Evolutionary conservation across 2,329 filamentous ascomycete species (phyloP).

Genomic region (Cordyceps militaris): DNA sequence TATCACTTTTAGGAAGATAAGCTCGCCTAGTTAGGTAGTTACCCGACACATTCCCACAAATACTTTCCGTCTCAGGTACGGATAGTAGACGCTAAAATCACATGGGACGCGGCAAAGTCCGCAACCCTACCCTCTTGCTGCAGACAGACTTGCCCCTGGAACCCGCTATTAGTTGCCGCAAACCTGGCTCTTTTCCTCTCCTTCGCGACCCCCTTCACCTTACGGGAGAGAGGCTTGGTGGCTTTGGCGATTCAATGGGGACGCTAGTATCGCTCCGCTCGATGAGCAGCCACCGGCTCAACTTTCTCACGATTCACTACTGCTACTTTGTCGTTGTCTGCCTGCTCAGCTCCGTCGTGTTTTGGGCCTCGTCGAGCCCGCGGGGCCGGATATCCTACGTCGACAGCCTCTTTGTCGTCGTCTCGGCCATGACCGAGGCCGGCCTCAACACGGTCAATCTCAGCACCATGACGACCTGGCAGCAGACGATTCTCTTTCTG

Average conservation of each 20-base stretch:
- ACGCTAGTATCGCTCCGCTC: not conserved
- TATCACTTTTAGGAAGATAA: too few relatives aligned
- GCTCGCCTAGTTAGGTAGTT: too few relatives aligned
- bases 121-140: too few relatives aligned
- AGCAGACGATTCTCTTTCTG: conserved; percentile 58
- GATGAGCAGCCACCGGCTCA: conserved; percentile 30
- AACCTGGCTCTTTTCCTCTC: not conserved
- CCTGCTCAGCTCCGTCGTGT: conserved; percentile 50
- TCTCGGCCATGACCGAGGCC: conserved; percentile 60
- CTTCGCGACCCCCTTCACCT: not conserved
- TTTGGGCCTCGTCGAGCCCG: conserved; percentile 51
- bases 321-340: conserved; percentile 54
- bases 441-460: conserved; percentile 63
- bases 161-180: too few relatives aligned
- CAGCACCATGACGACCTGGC: conserved; percentile 57
- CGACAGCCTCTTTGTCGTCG: conserved; percentile 59
- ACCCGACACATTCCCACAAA: not conserved
- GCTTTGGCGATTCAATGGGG: not conserved
- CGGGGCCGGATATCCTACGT: conserved; percentile 47
- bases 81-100: too few relatives aligned
- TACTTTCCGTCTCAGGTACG: too few relatives aligned
- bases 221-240: not conserved
- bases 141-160: too few relatives aligned
- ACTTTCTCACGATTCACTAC: conserved; percentile 61
- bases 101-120: too few relatives aligned